Evolutionary conservation across 495 filamentous ascomycete species (phyloP), one percentile per base, ranked within the genome.

Genomic region (Cryomyces minteri): DNA sequence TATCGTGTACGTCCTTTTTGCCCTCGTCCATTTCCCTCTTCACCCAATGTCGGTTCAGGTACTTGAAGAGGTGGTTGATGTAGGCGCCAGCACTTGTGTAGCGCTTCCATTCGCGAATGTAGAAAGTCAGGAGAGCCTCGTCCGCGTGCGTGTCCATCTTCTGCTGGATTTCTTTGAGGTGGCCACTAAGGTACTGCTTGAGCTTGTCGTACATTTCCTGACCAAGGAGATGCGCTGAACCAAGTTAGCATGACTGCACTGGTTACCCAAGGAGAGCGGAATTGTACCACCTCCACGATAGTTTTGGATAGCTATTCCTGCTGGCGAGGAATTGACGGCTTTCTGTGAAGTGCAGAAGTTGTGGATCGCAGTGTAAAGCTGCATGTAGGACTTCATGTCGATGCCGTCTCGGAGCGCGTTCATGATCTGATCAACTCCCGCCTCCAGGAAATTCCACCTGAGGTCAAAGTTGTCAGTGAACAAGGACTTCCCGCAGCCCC

Each of bases 341-440:
- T 95, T 96, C 58, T 94, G 92, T 31, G 92, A 94, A 45, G 92
- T 96, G 64, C 90, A 99, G 59, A 99, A 99, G 67, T 99, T 94
- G 61, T 99, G 92, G 30, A 99, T 88, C 45, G 88, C 86, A 29
- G 90, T 94, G 69, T 98, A 98, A 46, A 96, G 77, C 37, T 82
- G 84, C 90, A 98, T 94, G 62, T 98, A 98, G 43, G 79, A 84
- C 48, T 74, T 70, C 77, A 95, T 85, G 54, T 99, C 88, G 61
- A 99, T 78, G 32, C 90, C 90, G 43, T 84, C 80, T 51, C 86
- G 82, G 34, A 96, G 68, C 56, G 88, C 81, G 48, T 70, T 73
- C 90, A 99, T 99, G 52, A 99, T 92, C 57, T 77, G 80, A 47
- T 85, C 74, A 48, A 99, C 82, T 39, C 88, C 88, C 32, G 66